Conservation (phyloP, 1,284 basidiomycete species). For the Ustilago hordei region DNA sequence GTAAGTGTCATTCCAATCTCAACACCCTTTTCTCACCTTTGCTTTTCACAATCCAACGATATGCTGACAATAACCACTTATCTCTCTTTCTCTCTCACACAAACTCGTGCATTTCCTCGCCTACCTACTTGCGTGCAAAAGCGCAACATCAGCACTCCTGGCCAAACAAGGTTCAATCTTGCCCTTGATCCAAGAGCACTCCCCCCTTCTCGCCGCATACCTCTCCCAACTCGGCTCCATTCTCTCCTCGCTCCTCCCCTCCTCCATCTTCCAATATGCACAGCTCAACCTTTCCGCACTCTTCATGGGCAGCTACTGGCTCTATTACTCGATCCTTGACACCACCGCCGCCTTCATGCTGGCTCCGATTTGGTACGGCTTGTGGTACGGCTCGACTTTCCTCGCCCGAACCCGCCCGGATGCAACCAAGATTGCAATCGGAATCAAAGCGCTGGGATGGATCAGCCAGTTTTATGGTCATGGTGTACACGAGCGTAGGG, state of each 20-base stretch:
- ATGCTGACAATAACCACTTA: too few relatives aligned
- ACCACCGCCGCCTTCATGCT: conserved; percentile 45
- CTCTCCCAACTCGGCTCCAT: conserved; percentile 38
- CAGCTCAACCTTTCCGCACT: conserved; percentile 41
- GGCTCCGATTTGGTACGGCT: conserved; percentile 51
- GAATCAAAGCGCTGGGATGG: conserved; percentile 53
- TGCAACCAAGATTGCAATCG: conserved; percentile 35
- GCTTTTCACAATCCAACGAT: not conserved
- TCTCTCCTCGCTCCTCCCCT: conserved; percentile 28
- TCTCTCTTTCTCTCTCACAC: not conserved
- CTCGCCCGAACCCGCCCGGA: conserved; percentile 37
- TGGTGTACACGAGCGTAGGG: conserved; percentile 60
- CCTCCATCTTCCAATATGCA: conserved; percentile 30
- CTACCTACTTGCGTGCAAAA: conserved; percentile 1
- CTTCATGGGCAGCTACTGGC: conserved; percentile 54
- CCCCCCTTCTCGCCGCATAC: conserved; percentile 33
- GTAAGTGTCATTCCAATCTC: conserved; percentile 16
- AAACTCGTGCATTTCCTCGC: too few relatives aligned
- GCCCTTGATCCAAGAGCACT: conserved; percentile 36
- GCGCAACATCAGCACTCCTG: conserved; percentile 30
- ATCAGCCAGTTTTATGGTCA: conserved; percentile 63
- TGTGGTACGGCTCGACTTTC: conserved; percentile 36
- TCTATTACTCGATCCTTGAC: conserved; percentile 60
- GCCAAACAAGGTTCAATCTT: conserved; percentile 48
- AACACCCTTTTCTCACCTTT: too few relatives aligned